These are phyloP conservation scores for Termitomyces sp. DNA, from an alignment of 768 basidiomycete genomes.

Conservation along the genomic window DNA sequence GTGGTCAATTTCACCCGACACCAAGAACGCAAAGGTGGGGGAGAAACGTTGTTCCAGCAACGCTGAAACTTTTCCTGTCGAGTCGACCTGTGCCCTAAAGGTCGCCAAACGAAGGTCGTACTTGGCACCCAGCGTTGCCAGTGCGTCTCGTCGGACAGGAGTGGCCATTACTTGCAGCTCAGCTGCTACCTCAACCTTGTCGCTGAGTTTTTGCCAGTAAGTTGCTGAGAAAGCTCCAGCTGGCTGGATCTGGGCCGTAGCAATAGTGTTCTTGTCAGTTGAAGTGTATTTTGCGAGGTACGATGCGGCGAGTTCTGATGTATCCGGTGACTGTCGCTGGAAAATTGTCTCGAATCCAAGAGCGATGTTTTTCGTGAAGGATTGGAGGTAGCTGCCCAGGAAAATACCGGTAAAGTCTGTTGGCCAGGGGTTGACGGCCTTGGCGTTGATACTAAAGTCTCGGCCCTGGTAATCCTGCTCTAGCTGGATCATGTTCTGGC, in stretches of 20 bases:
- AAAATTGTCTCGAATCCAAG: constrained; percentile 82
- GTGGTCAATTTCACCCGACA: constrained; percentile 98
- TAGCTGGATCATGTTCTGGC: constrained; percentile 88
- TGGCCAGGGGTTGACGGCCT: constrained; percentile 89
- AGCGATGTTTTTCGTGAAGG: constrained; percentile 85
- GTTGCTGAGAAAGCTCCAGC: constrained; percentile 84
- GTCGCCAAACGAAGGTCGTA: constrained; percentile 93
- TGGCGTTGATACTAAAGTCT: constrained; percentile 83
- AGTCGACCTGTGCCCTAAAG: constrained; percentile 93
- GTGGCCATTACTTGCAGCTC: constrained; percentile 83
- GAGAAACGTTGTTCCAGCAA: constrained; percentile 94
- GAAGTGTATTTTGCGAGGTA: constrained; percentile 81
- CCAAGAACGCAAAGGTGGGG: constrained; percentile 90
- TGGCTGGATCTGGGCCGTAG: constrained; percentile 86
- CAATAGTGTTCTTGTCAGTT: constrained; percentile 79
- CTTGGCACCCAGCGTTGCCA: constrained; percentile 93
- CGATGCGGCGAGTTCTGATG: constrained; percentile 67
- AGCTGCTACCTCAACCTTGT: constrained; percentile 96
- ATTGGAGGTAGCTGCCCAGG: constrained; percentile 89
- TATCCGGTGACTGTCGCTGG: constrained; percentile 73
- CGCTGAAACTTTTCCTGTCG: constrained; percentile 92
- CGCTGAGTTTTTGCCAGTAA: constrained; percentile 94
- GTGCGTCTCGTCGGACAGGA: constrained; percentile 80
- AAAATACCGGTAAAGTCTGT: constrained; percentile 88
- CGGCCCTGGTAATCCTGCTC: constrained; percentile 92